These are phyloP conservation scores for Rauvolfia tetraphylla DNA, from an alignment of 257 asterid species.

Conservation along the genomic window DNA sequence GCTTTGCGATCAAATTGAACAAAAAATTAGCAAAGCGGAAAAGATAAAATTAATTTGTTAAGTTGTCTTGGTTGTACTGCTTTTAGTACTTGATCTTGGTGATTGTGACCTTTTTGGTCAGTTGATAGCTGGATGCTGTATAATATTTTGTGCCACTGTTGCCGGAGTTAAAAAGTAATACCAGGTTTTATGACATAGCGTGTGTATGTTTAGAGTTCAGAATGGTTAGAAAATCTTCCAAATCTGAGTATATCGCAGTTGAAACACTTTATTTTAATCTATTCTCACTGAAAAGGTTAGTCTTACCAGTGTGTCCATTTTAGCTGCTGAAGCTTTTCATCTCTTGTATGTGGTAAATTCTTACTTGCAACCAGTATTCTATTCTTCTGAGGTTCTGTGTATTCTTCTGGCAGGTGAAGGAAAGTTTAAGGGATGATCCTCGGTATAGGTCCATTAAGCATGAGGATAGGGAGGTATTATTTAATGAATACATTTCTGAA, in stretches of 20 bases:
- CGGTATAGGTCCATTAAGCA: constrained; percentile 78
- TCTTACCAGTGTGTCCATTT: background rate
- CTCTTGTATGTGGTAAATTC: background rate
- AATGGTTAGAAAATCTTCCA: background rate
- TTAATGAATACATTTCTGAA: constrained; percentile 65
- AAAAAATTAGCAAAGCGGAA: background rate
- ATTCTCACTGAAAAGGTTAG: background rate
- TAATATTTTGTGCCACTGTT: too few species aligned
- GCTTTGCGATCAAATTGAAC: background rate
- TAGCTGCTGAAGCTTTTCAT: background rate
- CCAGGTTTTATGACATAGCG: background rate
- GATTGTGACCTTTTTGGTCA: background rate
- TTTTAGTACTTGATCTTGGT: background rate
- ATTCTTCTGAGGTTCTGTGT: constrained; percentile 13
- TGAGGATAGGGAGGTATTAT: constrained; percentile 74
- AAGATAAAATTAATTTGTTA: background rate
- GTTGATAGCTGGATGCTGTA: background rate
- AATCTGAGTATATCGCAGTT: background rate
- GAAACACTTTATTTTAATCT: background rate
- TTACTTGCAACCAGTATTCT: background rate
- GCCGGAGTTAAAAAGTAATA: background rate
- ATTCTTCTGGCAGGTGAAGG: constrained; percentile 68
- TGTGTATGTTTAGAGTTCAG: background rate
- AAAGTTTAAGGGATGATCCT: constrained; percentile 69
- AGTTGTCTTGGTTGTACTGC: background rate